phyloP scores from a whole-genome alignment of 257 asterid species.

The Orobanche coerulescens region DNA sequence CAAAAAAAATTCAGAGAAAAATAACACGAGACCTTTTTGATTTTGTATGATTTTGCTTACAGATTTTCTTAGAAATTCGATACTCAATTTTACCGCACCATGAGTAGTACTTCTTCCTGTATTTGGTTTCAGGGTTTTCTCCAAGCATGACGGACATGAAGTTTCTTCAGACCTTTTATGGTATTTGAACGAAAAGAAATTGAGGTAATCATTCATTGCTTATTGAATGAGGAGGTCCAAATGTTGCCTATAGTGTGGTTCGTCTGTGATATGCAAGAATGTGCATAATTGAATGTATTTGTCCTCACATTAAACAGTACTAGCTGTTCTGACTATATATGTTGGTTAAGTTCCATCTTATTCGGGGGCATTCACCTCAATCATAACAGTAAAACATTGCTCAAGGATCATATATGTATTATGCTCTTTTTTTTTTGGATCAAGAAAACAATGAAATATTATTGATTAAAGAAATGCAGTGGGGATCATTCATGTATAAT shows the following conservation, averaged over 20 bases:
- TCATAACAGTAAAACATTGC: not conserved
- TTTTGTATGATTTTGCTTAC: not conserved
- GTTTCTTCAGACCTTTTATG: slow-evolving; percentile 10
- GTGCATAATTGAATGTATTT: not conserved
- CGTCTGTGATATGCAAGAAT: slow-evolving; percentile 4
- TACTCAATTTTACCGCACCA: not conserved
- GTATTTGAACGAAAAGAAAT: not conserved
- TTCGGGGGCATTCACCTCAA: too few species aligned
- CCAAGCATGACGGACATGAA: slow-evolving; percentile 2
- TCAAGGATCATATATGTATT: not conserved
- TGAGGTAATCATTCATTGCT: slow-evolving; percentile 12
- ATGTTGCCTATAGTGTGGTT: slow-evolving; percentile 7
- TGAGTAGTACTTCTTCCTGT: not conserved
- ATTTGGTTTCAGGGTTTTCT: slow-evolving; percentile 22
- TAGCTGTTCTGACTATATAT: not conserved
- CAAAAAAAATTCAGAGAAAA: not conserved
- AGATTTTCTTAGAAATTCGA: not conserved
- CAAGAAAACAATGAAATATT: too few species aligned
- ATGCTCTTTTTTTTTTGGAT: too few species aligned
- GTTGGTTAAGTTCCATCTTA: not conserved
- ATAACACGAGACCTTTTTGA: not conserved
- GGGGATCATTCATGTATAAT: too few species aligned
- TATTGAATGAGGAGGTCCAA: slow-evolving; percentile 8
- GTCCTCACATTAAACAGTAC: not conserved
- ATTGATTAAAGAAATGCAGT: too few species aligned